A percentile compares a stretch with the other conserved stretches of the same genome.
phyloP scores from a whole-genome alignment of 345 rosid genomes.

The Eucalyptus melliodora region DNA sequence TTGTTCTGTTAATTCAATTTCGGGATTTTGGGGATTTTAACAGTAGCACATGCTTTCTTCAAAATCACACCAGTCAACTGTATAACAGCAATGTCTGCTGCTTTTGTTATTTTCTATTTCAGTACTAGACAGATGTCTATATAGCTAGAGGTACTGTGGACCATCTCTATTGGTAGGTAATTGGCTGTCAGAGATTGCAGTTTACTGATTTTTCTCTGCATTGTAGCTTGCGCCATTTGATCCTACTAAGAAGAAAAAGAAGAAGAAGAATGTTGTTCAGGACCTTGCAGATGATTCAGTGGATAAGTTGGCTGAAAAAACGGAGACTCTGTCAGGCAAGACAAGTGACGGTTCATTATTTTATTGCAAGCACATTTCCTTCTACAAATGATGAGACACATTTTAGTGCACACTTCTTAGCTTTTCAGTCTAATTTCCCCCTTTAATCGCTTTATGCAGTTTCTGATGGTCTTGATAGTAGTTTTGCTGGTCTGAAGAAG shows the following conservation, averaged over 20 bases:
- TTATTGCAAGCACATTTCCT: not conserved
- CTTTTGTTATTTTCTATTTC: not conserved
- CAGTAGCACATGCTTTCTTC: not conserved
- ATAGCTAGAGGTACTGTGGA: not conserved
- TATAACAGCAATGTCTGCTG: not conserved
- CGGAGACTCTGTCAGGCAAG: conserved; percentile 57
- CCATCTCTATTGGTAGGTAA: not conserved
- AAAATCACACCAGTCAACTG: not conserved
- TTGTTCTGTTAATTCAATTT: not conserved
- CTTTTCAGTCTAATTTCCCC: not conserved
- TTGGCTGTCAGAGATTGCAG: not conserved
- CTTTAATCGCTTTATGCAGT: conserved; percentile 14
- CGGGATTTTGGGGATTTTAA: not conserved
- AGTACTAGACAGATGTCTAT: not conserved
- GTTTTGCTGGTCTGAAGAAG: conserved; percentile 80
- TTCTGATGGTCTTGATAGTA: conserved; percentile 65
- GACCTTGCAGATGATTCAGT: conserved; percentile 49
- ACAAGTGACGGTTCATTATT: not conserved
- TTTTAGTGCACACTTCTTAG: not conserved
- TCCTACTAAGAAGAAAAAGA: conserved; percentile 93
- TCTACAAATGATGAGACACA: not conserved
- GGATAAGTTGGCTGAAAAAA: conserved; percentile 58
- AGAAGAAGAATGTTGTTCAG: conserved; percentile 71
- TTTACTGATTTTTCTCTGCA: not conserved
- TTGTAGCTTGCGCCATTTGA: conserved; percentile 76